Evolutionary conservation across 257 asterid species (phyloP), one percentile per base, ranked within the genome.

Genomic region (Cinchona pubescens): DNA sequence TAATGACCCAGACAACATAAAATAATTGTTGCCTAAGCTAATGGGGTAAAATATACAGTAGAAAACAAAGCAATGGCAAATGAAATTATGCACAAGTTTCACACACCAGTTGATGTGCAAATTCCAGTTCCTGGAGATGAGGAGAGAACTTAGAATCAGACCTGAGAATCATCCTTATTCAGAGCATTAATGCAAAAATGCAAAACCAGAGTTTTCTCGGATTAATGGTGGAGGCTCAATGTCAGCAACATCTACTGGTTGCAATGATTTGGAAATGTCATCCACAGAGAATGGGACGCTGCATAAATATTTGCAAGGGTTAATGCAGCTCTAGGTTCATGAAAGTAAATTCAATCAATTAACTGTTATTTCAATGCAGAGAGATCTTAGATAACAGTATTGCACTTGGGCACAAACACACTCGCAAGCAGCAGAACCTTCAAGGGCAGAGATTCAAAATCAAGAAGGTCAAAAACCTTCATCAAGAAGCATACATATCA

Each of bases 211-310:
- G 81, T 90, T 92, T 67, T 94, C 96, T 21, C 98, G 97, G 81
- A 94, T 87, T 80, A 94, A 87, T 30, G 97, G 96, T 71, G 99
- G 99, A 76, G 97, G 94, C 76, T 92, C 97, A 64, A 95, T 89
- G 45, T 87, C 90, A 29, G 91, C 87, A 58, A 95, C 91, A 23
- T 92, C 97, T 34, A 95, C 82, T 65, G 83, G 88, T 86, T 86
- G 90, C 94, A 91, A 86, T 75, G 99, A 78, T 84, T 92, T 92
- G 82, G 98, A 95, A 78, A 95, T 89, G 85, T 95, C 99, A 78
- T 95, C 99, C 83, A 92, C 95, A 1, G 99, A 88, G 86, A 95
- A 92, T 0, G 99, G 99, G 59, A 95, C 92, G 86, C 99, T 95
- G 98, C 91, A 83, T 60, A 67, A 79, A 60, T 49, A 76, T 73